Evolutionary conservation across 2,329 filamentous ascomycete species (phyloP).

Genomic region (Fusarium setosum): DNA sequence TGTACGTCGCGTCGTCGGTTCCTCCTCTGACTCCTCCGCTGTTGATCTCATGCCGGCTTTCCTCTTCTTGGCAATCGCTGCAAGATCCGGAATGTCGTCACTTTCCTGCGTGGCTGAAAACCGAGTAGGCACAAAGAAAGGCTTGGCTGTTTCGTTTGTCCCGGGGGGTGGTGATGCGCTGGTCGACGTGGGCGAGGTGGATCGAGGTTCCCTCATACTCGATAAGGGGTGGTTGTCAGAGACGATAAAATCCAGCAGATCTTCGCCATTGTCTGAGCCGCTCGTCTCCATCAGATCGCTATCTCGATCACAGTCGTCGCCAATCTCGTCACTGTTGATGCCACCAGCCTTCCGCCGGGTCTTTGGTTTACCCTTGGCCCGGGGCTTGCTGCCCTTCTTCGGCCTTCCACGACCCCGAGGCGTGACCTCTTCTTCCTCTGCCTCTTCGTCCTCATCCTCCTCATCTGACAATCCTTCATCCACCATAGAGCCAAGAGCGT

Average conservation of each 20-base stretch:
- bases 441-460: constrained; percentile 29
- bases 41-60: not conserved
- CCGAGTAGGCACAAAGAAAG: constrained; percentile 52
- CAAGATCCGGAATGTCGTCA: constrained; percentile 52
- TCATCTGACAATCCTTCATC: constrained; percentile 26
- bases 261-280: constrained; percentile 60
- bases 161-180: constrained; percentile 34
- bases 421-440: constrained; percentile 27
- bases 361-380: constrained; percentile 38
- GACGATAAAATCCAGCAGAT: constrained; percentile 69
- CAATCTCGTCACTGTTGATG: constrained; percentile 59
- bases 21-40: constrained; percentile 31
- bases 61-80: constrained; percentile 43
- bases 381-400: constrained; percentile 32
- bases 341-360: constrained; percentile 39
- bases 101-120: constrained; percentile 56
- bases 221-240: constrained; percentile 57
- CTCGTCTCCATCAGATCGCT: constrained; percentile 59
- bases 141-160: constrained; percentile 35
- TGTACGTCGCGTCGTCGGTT: constrained; percentile 26
- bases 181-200: constrained; percentile 41
- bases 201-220: constrained; percentile 48
- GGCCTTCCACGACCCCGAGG: constrained; percentile 22
- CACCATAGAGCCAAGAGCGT: constrained; percentile 23
- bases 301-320: constrained; percentile 63